Evolutionary conservation across 345 rosid species (phyloP).

Genomic region (Hypericum perforatum): DNA sequence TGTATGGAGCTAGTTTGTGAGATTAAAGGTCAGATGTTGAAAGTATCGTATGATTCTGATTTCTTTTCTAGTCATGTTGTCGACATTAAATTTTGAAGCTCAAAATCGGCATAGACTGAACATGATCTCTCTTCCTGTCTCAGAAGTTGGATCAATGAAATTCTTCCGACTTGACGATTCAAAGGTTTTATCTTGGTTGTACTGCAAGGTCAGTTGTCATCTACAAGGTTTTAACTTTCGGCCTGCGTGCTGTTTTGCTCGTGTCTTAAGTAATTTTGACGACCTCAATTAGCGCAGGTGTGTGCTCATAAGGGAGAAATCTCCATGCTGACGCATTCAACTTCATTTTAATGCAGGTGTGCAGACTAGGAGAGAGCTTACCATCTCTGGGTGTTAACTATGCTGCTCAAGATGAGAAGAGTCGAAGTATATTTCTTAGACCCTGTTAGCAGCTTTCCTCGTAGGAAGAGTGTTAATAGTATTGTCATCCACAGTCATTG

Average conservation of each 20-base stretch:
- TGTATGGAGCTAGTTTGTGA: constrained; percentile 79
- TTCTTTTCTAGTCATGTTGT: neutral
- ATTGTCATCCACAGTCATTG: too few relatives aligned
- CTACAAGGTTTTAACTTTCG: too few relatives aligned
- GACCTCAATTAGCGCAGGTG: neutral
- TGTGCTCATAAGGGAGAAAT: neutral
- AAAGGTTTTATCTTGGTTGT: constrained; percentile 73
- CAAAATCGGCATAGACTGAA: neutral
- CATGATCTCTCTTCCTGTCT: constrained; percentile 10
- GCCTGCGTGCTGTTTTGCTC: too few relatives aligned
- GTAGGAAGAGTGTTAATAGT: neutral
- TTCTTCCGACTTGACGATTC: constrained; percentile 77
- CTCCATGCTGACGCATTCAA: neutral
- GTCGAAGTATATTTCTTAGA: constrained; percentile 38
- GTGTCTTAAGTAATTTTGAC: neutral
- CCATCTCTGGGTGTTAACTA: constrained; percentile 56
- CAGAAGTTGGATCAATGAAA: constrained; percentile 67
- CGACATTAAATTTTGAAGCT: neutral
- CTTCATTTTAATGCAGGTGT: constrained; percentile 37
- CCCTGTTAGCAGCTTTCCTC: neutral
- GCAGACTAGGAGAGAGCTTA: constrained; percentile 43
- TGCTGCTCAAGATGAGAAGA: constrained; percentile 68
- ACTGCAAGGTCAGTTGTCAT: constrained; percentile 48
- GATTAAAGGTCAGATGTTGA: constrained; percentile 44
- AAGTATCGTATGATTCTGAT: too few relatives aligned